These are phyloP conservation scores for Bolboschoenoplectus hybrid DNA, from an alignment of 202 grass and related monocot species.

Conservation along the genomic window DNA sequence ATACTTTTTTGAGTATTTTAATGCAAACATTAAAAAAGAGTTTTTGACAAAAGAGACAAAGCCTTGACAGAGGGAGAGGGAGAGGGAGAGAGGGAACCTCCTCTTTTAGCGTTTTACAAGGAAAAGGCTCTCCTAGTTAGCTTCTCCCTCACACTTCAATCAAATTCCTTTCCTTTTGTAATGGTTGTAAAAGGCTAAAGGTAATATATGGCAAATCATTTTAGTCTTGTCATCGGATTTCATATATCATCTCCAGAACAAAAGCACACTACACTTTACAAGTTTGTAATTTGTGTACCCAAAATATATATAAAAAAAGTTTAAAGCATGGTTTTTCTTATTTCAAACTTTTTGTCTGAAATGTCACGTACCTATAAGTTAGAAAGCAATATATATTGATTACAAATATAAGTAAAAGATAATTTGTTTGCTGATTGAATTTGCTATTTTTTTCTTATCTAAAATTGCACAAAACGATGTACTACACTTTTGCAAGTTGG, in stretches of 20 bases:
- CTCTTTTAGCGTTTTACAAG: conserved; percentile 30
- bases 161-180: conserved; percentile 43
- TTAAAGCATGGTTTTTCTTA: neutral
- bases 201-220: conserved; percentile 24
- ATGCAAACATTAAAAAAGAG: conserved; percentile 41
- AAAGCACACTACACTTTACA: neutral
- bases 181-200: conserved; percentile 34
- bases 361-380: neutral
- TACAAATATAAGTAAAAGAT: neutral
- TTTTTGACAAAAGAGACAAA: conserved; percentile 41
- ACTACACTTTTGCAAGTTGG: neutral
- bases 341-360: neutral
- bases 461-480: neutral
- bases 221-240: conserved; percentile 37
- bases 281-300: neutral
- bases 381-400: neutral
- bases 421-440: neutral
- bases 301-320: neutral
- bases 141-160: conserved; percentile 39
- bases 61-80: neutral
- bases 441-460: neutral
- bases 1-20: conserved; percentile 53
- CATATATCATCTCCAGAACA: conserved; percentile 7
- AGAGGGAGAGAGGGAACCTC: neutral
- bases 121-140: conserved; percentile 40